These are phyloP conservation scores for Hepatocystis sp. DNA, from an alignment of 169 alveolate genomes.

Conservation along the genomic window DNA sequence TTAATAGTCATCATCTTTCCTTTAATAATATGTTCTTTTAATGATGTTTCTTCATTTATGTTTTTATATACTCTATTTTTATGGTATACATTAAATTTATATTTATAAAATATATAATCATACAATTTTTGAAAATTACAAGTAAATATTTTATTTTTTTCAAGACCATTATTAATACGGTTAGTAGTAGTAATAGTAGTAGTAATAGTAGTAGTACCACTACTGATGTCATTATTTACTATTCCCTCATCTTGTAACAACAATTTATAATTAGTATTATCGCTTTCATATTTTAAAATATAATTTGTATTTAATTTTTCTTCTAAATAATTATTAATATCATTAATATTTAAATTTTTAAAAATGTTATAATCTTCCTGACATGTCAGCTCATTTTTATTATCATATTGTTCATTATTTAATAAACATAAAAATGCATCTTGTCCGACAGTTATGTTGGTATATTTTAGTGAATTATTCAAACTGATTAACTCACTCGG, in stretches of 20 bases:
- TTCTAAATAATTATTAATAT: constrained; percentile 20
- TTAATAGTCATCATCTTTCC: constrained; percentile 69
- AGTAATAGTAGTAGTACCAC: no score
- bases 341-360: not conserved
- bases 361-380: not conserved
- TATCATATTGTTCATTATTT: not conserved
- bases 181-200: no score
- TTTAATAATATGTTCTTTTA: constrained; percentile 63
- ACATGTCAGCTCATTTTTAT: not conserved
- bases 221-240: no score
- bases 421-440: constrained; percentile 63
- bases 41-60: constrained; percentile 15
- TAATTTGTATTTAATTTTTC: constrained; percentile 24
- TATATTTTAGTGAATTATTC: constrained; percentile 36
- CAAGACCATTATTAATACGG: no score
- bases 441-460: constrained; percentile 59
- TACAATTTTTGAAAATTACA: constrained; percentile 53
- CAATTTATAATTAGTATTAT: not conserved
- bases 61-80: constrained; percentile 42
- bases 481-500: constrained; percentile 44
- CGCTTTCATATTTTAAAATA: constrained; percentile 17
- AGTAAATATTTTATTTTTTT: not conserved
- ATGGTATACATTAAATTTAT: constrained; percentile 58
- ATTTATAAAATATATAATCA: constrained; percentile 72
- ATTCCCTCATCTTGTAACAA: no score